Percentiles rank a stretch among this genome's conserved stretches.
phyloP scores from a whole-genome alignment of 2,329 filamentous ascomycete species.

The Fusarium sp. region DNA sequence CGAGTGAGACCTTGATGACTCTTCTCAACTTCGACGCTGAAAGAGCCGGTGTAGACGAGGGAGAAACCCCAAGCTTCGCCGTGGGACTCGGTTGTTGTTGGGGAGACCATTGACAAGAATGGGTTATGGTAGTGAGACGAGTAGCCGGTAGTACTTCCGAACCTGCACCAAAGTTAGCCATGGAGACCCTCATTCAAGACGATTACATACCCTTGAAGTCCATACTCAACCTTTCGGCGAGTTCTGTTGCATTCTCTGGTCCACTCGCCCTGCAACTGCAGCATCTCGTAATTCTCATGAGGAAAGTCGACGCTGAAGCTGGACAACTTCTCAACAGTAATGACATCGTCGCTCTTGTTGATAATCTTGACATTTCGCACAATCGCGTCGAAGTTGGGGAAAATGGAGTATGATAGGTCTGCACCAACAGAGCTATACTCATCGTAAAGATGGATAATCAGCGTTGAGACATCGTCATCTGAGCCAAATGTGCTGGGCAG shows the following conservation, averaged over 20 bases:
- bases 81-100: conserved; percentile 65
- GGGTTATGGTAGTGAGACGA: conserved; percentile 72
- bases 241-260: conserved; percentile 64
- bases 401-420: conserved; percentile 69
- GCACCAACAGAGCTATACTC: conserved; percentile 65
- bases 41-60: conserved; percentile 70
- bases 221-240: conserved; percentile 63
- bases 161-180: conserved; percentile 48
- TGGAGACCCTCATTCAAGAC: fast-evolving
- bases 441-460: conserved; percentile 66
- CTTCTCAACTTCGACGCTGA: conserved; percentile 67
- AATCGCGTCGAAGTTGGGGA: conserved; percentile 67
- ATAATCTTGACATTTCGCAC: conserved; percentile 68
- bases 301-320: conserved; percentile 70
- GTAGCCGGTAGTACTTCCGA: conserved; percentile 68
- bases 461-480: conserved; percentile 64
- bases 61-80: conserved; percentile 72
- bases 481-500: conserved; percentile 67
- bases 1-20: conserved; percentile 69
- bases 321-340: conserved; percentile 64
- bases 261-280: conserved; percentile 71
- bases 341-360: conserved; percentile 62
- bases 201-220: conserved; percentile 57
- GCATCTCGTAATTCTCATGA: conserved; percentile 66
- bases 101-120: conserved; percentile 65